Evolutionary conservation across 1,284 basidiomycete genomes (phyloP).

Genomic region (Boletus smithii): DNA sequence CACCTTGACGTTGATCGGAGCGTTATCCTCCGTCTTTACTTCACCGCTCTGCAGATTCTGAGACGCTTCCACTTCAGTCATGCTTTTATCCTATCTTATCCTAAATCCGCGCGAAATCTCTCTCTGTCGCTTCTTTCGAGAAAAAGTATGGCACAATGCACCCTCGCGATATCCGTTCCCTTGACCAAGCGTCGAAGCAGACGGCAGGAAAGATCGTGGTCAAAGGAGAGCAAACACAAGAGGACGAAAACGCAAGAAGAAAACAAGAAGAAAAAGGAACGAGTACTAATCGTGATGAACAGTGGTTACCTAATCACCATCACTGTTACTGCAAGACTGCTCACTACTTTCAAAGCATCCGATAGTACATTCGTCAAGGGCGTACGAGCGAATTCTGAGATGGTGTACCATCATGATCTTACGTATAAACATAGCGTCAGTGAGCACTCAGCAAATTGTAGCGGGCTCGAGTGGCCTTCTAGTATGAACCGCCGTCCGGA

Average conservation of each 20-base stretch:
- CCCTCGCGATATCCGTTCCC: not conserved
- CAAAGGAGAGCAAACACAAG: not conserved
- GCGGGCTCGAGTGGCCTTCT: no score
- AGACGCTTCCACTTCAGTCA: conserved; percentile 29
- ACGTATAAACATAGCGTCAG: no score
- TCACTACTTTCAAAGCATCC: no score
- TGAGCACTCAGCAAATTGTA: no score
- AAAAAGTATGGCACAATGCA: not conserved
- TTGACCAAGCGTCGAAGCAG: not conserved
- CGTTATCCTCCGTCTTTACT: conserved; percentile 65
- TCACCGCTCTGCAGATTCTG: conserved; percentile 35
- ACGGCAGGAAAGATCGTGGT: not conserved
- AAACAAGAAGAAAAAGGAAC: not conserved
- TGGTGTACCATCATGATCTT: no score
- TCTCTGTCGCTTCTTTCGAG: not conserved
- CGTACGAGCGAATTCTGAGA: no score
- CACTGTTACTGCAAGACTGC: no score
- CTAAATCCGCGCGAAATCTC: not conserved
- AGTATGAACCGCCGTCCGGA: no score
- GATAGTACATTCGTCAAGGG: no score
- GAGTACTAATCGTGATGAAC: no score
- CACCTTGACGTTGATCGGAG: conserved; percentile 84
- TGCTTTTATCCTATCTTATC: conserved; percentile 7
- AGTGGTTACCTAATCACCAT: no score
- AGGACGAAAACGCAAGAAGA: not conserved